A percentile compares a stretch with the other conserved stretches of the same genome.
These are phyloP conservation scores for Lasiosphaeria miniovina DNA, from an alignment of 495 filamentous ascomycete genomes.

Conservation along the genomic window DNA sequence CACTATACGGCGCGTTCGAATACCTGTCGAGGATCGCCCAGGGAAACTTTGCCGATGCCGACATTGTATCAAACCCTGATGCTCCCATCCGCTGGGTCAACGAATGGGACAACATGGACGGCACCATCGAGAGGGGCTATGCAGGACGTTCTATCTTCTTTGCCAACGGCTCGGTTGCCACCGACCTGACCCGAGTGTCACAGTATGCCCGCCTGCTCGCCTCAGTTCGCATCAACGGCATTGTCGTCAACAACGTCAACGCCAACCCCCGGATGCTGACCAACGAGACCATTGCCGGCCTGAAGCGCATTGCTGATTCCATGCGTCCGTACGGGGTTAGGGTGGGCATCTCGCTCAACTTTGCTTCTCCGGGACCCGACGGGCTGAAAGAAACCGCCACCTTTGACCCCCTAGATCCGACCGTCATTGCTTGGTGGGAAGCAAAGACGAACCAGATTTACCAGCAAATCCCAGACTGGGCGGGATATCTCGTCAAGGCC, in stretches of 20 bases:
- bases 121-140: constrained; percentile 67
- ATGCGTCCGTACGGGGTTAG: constrained; percentile 67
- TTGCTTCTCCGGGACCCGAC: constrained; percentile 55
- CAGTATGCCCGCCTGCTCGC: constrained; percentile 67
- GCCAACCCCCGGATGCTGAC: constrained; percentile 58
- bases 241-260: constrained; percentile 73
- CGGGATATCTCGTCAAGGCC: constrained; percentile 69
- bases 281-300: constrained; percentile 55
- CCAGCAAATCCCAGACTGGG: constrained; percentile 59
- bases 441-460: constrained; percentile 59
- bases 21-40: constrained; percentile 63
- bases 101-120: constrained; percentile 73
- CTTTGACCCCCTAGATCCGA: constrained; percentile 61
- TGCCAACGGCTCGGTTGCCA: constrained; percentile 47
- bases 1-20: constrained; percentile 67
- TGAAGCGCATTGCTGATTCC: constrained; percentile 60
- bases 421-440: constrained; percentile 61
- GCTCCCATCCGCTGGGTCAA: constrained; percentile 68
- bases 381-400: constrained; percentile 53
- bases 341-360: constrained; percentile 64
- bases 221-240: constrained; percentile 64
- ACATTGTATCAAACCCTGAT: constrained; percentile 54
- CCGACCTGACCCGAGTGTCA: constrained; percentile 55
- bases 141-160: constrained; percentile 71
- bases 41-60: constrained; percentile 55